Evolutionary conservation across 768 basidiomycete species (phyloP).

Genomic region (Coprinopsis sp.): DNA sequence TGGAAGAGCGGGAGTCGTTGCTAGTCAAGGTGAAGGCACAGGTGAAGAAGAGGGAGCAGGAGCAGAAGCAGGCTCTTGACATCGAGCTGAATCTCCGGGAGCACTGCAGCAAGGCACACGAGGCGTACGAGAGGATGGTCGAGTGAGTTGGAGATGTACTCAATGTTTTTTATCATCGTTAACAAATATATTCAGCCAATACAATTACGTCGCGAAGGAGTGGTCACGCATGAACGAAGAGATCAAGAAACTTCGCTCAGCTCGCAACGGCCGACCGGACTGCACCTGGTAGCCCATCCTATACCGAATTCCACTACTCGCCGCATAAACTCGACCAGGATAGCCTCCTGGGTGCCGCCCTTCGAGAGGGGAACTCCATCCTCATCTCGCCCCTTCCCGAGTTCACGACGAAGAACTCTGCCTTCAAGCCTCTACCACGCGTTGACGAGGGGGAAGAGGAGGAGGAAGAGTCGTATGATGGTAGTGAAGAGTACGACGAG

Average conservation of each 20-base stretch:
- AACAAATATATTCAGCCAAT: constrained; percentile 26
- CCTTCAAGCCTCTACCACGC: constrained; percentile 33
- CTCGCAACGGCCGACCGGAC: constrained; percentile 8
- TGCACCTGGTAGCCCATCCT: constrained; percentile 5
- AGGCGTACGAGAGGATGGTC: constrained; percentile 35
- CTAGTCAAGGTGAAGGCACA: constrained; percentile 37
- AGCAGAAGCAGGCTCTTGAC: constrained; percentile 46
- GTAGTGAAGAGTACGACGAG: constrained; percentile 15
- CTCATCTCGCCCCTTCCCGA: constrained; percentile 42
- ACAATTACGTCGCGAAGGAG: constrained; percentile 29
- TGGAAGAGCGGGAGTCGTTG: constrained; percentile 31
- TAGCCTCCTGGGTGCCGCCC: constrained; percentile 28
- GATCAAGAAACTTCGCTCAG: constrained; percentile 18
- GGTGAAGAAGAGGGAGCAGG: constrained; percentile 37
- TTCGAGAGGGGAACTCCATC: constrained; percentile 30
- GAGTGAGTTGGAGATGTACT: constrained; percentile 29
- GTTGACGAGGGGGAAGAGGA: constrained; percentile 27
- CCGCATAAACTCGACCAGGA: constrained; percentile 26
- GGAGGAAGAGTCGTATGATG: constrained; percentile 20
- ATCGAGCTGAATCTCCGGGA: constrained; percentile 52
- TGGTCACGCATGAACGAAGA: constrained; percentile 27
- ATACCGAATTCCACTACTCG: constrained; percentile 12
- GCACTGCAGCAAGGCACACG: constrained; percentile 43
- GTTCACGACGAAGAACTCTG: constrained; percentile 30
- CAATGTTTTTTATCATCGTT: constrained; percentile 9